phyloP scores from a whole-genome alignment of 2,329 filamentous ascomycete genomes.

The Scedosporium aurantiacum region DNA sequence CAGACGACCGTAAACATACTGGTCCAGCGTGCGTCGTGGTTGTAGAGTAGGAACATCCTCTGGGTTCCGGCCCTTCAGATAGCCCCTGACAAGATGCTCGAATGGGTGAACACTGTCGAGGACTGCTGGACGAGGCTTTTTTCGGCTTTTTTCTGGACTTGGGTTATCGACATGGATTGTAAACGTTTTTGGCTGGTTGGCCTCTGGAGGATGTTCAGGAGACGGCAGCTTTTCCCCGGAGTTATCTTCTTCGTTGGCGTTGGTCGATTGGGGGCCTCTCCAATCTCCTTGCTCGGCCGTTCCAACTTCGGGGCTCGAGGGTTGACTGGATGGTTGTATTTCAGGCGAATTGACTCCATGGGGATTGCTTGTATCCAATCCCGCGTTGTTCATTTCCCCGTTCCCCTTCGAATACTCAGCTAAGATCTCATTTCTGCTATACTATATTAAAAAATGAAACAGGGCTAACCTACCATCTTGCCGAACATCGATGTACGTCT shows the following conservation, averaged over 20 bases:
- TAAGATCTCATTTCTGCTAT: background rate
- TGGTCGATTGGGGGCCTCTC: background rate
- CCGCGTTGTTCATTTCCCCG: background rate
- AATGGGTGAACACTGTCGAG: background rate
- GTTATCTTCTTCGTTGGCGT: background rate
- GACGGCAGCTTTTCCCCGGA: background rate
- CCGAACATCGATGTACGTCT: background rate
- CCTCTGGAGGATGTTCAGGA: background rate
- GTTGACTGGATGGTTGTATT: background rate
- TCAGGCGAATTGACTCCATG: background rate
- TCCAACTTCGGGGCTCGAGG: background rate
- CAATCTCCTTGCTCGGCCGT: background rate
- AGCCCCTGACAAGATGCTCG: background rate
- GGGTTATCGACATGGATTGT: background rate
- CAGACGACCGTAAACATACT: slow-evolving; percentile 7
- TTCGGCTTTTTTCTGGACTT: background rate
- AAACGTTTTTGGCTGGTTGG: background rate
- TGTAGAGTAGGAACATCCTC: background rate
- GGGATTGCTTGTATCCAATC: background rate
- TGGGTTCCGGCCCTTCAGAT: background rate
- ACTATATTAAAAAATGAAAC: background rate
- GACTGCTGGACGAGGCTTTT: background rate
- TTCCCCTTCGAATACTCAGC: background rate
- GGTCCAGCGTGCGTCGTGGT: slow-evolving; percentile 9
- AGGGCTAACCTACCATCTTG: background rate